Base-by-base conservation (phyloP, 768 basidiomycete species). In the Hypholoma sublateritium region DNA sequence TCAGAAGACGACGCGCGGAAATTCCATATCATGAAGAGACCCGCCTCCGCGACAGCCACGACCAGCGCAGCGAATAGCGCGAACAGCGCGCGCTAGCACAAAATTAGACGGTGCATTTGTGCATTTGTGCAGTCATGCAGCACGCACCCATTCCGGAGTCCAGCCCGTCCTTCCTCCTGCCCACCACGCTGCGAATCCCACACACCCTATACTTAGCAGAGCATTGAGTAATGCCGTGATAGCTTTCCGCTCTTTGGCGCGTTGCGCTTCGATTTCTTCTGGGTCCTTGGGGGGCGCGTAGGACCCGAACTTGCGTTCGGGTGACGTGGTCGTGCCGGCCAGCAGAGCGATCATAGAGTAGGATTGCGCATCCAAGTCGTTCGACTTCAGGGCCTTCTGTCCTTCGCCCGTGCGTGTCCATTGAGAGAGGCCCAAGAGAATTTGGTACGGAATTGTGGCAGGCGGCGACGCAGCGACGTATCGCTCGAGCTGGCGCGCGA, bases 301-400 rank as follows among this genome's bases (percentile, higher is more conserved):
- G 8, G 72, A 61, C 32, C 85, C 85, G 58, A 91, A 89, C 35
- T 78, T 84, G 53, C 87, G 82, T 56, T 89, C 84, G 19, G 91
- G 91, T 5, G 89, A 90, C n/a, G 91, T 87, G 43, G 79, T 82
- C 5, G 86, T 80, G 36, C 91, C 91, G 14, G 92, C 90, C 5
- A 94, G 82, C 35, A 94, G 75, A 17, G 89, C 74, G 37, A 91
- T 73, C 84, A 91, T 91, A 5, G 79, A 73, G 67, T 89, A 93
- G 13, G 80, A 74, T 19, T 72, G 71, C 4, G 83, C 73, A 56
- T 84, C 71, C 46, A 91, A 73, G 1, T 75, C 70, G 48, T 71
- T 65, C 45, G 73, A 72, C 35, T 67, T 63, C 50, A 83, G 74
- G 48, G 68, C 62, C 12, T 66, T 59, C 35, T 61, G 66, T 6